A percentile compares a stretch with the other conserved stretches of the same genome.
These are phyloP conservation scores for Colletotrichum endophyticum DNA, from an alignment of 2,329 filamentous ascomycete species.

Conservation along the genomic window DNA sequence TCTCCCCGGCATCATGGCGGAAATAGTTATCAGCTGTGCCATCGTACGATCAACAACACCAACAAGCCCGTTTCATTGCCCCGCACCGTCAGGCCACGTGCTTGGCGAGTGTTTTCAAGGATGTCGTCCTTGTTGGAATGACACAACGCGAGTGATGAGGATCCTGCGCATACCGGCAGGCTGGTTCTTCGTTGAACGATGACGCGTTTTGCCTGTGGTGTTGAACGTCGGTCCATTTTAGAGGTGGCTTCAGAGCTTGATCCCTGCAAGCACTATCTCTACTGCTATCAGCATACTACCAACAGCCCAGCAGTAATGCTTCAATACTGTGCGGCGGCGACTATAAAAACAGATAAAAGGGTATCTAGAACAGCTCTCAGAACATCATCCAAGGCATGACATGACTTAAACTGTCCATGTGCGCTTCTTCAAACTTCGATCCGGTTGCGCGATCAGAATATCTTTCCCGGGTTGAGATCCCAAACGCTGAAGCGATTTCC, in stretches of 20 bases:
- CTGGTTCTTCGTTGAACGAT: neutral
- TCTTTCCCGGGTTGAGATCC: neutral
- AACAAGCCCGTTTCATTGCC: neutral
- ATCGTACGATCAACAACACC: neutral
- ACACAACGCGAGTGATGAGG: neutral
- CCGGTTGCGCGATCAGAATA: neutral
- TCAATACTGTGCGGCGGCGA: neutral
- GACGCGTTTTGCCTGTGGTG: neutral
- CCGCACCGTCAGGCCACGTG: conserved; percentile 10
- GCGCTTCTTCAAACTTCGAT: neutral
- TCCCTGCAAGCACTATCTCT: neutral
- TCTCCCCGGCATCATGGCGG: neutral
- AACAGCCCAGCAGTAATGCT: neutral
- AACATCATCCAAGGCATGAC: neutral
- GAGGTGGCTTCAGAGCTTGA: neutral
- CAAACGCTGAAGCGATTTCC: neutral
- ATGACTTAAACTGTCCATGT: rapidly evolving
- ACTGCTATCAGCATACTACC: neutral
- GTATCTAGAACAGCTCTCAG: neutral
- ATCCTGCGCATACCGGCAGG: neutral
- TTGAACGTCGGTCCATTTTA: neutral
- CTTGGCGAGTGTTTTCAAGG: neutral
- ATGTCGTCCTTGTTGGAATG: neutral
- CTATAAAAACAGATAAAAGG: neutral
- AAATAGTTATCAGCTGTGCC: conserved; percentile 2